These are phyloP conservation scores for Tilletia caries DNA, from an alignment of 1,284 basidiomycete species.

Conservation along the genomic window DNA sequence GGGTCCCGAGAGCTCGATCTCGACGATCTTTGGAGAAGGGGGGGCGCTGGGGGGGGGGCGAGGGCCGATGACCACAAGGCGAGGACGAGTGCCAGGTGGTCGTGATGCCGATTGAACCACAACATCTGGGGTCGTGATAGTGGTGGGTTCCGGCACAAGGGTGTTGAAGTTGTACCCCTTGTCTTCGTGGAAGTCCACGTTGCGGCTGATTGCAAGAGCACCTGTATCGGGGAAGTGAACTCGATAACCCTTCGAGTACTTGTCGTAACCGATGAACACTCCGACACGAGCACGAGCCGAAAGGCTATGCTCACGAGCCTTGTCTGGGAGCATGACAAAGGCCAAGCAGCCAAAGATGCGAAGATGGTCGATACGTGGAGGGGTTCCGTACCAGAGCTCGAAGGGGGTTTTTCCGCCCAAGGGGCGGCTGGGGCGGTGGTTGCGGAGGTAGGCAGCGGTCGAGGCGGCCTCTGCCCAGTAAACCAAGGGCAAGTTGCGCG, in stretches of 20 bases:
- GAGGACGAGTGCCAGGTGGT: conserved; percentile 1
- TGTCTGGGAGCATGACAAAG: background rate
- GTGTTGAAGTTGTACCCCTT: background rate
- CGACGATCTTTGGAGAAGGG: background rate
- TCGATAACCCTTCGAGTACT: background rate
- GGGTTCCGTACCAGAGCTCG: conserved; percentile 10
- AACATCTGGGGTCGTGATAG: background rate
- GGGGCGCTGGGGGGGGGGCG: background rate
- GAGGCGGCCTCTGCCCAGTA: conserved; percentile 1
- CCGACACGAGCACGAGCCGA: background rate
- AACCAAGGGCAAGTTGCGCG: background rate
- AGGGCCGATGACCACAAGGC: conserved; percentile 1
- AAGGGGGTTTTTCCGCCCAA: background rate
- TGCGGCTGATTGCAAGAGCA: background rate
- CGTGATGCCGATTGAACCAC: background rate
- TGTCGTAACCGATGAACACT: conserved; percentile 9
- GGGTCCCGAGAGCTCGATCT: background rate
- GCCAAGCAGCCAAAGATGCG: conserved; percentile 12
- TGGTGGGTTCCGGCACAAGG: background rate
- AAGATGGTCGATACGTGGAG: background rate
- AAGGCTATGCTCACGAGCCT: background rate
- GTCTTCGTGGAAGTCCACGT: conserved; percentile 11
- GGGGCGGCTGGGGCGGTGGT: background rate
- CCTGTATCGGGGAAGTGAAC: background rate
- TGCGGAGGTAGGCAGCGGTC: conserved; percentile 11